Evolutionary conservation across 2,329 filamentous ascomycete genomes (phyloP).

Genomic region (Ascochyta clinopodiicola): DNA sequence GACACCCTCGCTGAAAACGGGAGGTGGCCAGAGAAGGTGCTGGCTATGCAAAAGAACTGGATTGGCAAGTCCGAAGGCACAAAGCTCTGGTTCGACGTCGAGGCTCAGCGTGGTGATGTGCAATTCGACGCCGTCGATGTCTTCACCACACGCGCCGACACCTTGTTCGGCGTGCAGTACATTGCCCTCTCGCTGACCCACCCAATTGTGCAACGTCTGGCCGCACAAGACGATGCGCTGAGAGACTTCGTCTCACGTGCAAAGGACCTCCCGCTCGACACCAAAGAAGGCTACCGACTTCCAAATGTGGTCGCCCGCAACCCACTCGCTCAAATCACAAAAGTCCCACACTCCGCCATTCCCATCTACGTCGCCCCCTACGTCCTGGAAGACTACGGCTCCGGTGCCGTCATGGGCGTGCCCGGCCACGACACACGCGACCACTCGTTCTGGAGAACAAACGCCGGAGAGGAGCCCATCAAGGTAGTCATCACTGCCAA

Average conservation of each 20-base stretch:
- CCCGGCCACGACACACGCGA: constrained; percentile 84
- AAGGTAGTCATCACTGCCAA: constrained; percentile 59
- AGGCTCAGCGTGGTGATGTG: constrained; percentile 47
- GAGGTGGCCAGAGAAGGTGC: constrained; percentile 81
- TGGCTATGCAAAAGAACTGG: constrained; percentile 88
- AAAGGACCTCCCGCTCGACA: constrained; percentile 61
- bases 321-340: constrained; percentile 60
- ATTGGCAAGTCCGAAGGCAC: constrained; percentile 80
- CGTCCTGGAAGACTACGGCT: constrained; percentile 83
- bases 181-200: constrained; percentile 78
- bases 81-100: constrained; percentile 72
- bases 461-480: constrained; percentile 66
- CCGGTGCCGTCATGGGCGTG: constrained; percentile 90
- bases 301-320: constrained; percentile 49
- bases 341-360: constrained; percentile 59
- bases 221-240: constrained; percentile 66
- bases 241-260: constrained; percentile 69
- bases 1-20: constrained; percentile 67
- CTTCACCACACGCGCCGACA: constrained; percentile 86
- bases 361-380: constrained; percentile 86
- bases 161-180: constrained; percentile 86
- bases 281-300: constrained; percentile 71
- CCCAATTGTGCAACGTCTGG: constrained; percentile 68
- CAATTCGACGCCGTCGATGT: constrained; percentile 66
- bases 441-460: constrained; percentile 78